These are phyloP conservation scores for Rhynchosporium secalis DNA, from an alignment of 2,329 filamentous ascomycete species.

Conservation along the genomic window DNA sequence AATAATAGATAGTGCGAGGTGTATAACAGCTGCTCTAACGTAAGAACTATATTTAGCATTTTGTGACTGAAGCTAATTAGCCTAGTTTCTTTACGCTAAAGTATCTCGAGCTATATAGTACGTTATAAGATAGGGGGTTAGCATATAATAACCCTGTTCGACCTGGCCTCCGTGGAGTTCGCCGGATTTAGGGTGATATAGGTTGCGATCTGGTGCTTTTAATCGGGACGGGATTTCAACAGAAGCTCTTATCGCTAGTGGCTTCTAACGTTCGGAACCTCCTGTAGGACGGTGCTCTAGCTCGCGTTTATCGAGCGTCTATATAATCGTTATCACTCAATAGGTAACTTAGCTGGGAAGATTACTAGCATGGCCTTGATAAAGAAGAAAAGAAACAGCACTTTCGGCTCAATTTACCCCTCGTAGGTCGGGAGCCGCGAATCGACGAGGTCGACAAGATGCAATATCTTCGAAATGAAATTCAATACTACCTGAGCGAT, in stretches of 20 bases:
- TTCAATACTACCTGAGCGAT: conserved; percentile 23
- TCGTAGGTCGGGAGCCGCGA: conserved; percentile 24
- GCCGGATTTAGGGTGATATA: conserved; percentile 21
- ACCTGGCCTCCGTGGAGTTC: conserved; percentile 22
- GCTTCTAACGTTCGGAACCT: conserved; percentile 27
- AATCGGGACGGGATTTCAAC: conserved; percentile 27
- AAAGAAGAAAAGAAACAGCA: conserved; percentile 24
- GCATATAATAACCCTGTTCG: conserved; percentile 28
- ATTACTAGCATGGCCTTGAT: conserved; percentile 28
- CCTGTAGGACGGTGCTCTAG: conserved; percentile 21
- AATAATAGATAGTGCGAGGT: conserved; percentile 22
- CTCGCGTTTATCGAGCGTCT: conserved; percentile 29
- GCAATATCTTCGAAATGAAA: conserved; percentile 24
- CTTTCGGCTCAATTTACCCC: conserved; percentile 31
- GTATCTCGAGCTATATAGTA: conserved; percentile 22
- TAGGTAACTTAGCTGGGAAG: conserved; percentile 29
- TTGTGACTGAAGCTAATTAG: conserved; percentile 10
- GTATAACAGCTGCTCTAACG: conserved; percentile 29
- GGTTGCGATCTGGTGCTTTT: conserved; percentile 27
- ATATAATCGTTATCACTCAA: conserved; percentile 31
- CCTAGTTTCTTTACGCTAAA: conserved; percentile 31
- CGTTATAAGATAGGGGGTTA: conserved; percentile 32
- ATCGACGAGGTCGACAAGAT: conserved; percentile 30
- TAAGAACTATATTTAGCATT: conserved; percentile 15
- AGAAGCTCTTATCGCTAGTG: conserved; percentile 25